Evolutionary conservation across 1,284 basidiomycete genomes (phyloP).

Genomic region (Ceratorhiza oryzae-sativae): DNA sequence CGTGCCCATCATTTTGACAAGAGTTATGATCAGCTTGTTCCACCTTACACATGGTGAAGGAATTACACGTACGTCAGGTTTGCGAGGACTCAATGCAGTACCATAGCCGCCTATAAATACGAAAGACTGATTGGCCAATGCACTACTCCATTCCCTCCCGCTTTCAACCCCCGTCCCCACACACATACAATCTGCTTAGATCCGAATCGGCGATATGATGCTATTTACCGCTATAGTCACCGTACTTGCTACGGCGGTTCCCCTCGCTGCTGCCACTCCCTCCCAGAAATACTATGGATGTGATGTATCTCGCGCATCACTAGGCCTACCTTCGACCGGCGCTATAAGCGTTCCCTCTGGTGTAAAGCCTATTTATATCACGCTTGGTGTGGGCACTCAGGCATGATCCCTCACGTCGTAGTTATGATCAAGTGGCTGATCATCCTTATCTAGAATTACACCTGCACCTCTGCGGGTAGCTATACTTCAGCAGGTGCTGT

Average conservation of each 20-base stretch:
- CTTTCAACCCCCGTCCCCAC: too few relatives aligned
- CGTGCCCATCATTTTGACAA: too few relatives aligned
- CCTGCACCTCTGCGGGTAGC: slow-evolving; percentile 53
- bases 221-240: background rate
- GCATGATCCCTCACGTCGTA: background rate
- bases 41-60: too few relatives aligned
- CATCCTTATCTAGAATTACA: slow-evolving; percentile 56
- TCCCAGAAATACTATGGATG: slow-evolving; percentile 4
- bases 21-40: too few relatives aligned
- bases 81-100: too few relatives aligned
- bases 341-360: background rate
- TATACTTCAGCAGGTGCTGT: slow-evolving; percentile 60
- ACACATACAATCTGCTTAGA: too few relatives aligned
- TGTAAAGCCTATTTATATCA: slow-evolving; percentile 53
- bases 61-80: too few relatives aligned
- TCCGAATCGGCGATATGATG: too few relatives aligned
- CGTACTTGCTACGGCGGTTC: background rate
- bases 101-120: too few relatives aligned
- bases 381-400: slow-evolving; percentile 55
- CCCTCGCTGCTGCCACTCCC: slow-evolving; percentile 4
- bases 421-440: background rate
- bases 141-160: too few relatives aligned
- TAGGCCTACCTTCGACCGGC: slow-evolving; percentile 2
- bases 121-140: too few relatives aligned
- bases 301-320: slow-evolving; percentile 9